Evolutionary conservation across 208 protist species (phyloP), one percentile per base, ranked within the genome.

Genomic region (Leptomonas pyrrhocoris): DNA sequence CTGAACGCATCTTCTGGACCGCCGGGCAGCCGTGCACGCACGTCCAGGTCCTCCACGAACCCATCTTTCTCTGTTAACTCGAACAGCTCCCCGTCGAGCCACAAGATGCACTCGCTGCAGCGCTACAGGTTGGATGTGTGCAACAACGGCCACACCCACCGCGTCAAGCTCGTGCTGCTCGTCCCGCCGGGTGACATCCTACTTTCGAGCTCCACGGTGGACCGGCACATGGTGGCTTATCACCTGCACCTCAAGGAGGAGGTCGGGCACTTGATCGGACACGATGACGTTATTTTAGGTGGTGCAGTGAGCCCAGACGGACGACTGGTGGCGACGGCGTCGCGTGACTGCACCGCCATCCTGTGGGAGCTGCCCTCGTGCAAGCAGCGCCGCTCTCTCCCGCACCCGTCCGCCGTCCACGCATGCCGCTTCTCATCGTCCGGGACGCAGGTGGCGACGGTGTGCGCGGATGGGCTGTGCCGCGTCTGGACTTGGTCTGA

Each of bases 331-430:
- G 72, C 77, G 23, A 82, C 77, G 13, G 61, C 67, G 36, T 78
- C 72, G n/a, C 57, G 60, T 2, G 77, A 79, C 55, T 30, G 54
- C 66, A 70, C 58, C 31, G 61, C 40, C 9, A 73, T 82, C 27
- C 19, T 82, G 43, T 79, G 77, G 72, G 72, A 79, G n/a, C 53
- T 68, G 25, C 53, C 46, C 12, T 79, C 66, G 28, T 73, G 66
- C 50, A 73, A 79, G 67, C 75, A 74, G 70, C 72, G 65, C 15
- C 55, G 45, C 45, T 73, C 77, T n/a, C 56, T 82, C 4, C 31
- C 72, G 30, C 77, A 82, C 67, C 77, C 72, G 12, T 23, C 56
- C 42, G 42, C 55, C 18, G 72, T 78, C 2, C 48, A 68, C 27
- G 55, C 70, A 18, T 82, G 77, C 54, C 62, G 61, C 53, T 82